These are phyloP conservation scores for Suillus paluster DNA, from an alignment of 768 basidiomycete species.

Conservation along the genomic window DNA sequence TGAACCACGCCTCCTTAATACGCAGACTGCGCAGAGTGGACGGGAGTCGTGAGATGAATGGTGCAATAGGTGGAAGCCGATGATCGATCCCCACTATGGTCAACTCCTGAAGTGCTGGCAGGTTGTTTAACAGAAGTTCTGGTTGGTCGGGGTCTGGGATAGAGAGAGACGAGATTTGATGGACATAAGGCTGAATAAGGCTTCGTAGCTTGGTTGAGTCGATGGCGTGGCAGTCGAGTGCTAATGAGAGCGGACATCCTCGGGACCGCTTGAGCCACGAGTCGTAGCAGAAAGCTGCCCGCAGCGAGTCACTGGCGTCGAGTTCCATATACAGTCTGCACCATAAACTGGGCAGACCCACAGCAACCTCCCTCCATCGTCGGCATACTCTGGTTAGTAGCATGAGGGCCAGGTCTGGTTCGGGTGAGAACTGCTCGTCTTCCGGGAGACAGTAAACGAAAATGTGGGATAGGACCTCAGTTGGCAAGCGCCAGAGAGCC, in stretches of 20 bases:
- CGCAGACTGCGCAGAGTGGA: conserved; percentile 18
- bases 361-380: conserved; percentile 45
- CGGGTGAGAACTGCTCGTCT: conserved; percentile 16
- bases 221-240: conserved; percentile 14
- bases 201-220: background rate
- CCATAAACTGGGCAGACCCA: conserved; percentile 51
- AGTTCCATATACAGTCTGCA: conserved; percentile 19
- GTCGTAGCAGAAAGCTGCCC: conserved; percentile 17
- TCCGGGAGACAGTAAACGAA: conserved; percentile 44
- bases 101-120: conserved; percentile 23
- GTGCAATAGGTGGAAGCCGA: conserved; percentile 11
- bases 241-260: conserved; percentile 22
- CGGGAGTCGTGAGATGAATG: conserved; percentile 12
- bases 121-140: conserved; percentile 19
- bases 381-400: conserved; percentile 45
- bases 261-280: conserved; percentile 16
- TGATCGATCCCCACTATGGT: conserved; percentile 21
- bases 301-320: conserved; percentile 28
- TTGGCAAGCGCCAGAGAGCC: conserved; percentile 43
- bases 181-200: conserved; percentile 22
- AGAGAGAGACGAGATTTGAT: conserved; percentile 11
- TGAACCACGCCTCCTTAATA: conserved; percentile 8
- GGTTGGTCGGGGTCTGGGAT: conserved; percentile 10
- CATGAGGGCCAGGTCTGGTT: conserved; percentile 34
- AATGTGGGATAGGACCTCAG: conserved; percentile 52